Evolutionary conservation across 441 rosid species (phyloP), one percentile per base, ranked within the genome.

Genomic region (Populus tomentosa): DNA sequence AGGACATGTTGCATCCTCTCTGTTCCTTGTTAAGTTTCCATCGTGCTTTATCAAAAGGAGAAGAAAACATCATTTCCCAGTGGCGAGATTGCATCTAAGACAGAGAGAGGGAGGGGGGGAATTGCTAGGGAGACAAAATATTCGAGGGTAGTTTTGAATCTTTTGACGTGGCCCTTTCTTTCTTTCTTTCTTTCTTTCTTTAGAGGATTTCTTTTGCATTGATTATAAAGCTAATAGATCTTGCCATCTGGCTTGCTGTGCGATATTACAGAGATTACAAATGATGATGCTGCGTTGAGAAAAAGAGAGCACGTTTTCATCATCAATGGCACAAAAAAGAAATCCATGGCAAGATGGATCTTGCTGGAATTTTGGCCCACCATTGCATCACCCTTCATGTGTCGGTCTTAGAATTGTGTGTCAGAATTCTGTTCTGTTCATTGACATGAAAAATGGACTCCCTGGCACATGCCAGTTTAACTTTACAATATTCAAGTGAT

Each of bases 331-430:
- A 79, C 70, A 75, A 59, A 71, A 83, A 71, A 46, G 67, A 72
- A 53, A 75, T 46, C 70, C 62, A 66, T 16, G 6, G n/a, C 26
- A 59, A 61, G 81, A 32, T 71, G 82, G 80, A 79, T 70, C 59
- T 76, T n/a, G 84, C 84, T 83, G 84, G 76, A 83, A 73, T 21
- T 78, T 71, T 80, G 88, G 80, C 65, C 88, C 86, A 82, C 85
- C 69, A 33, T 35, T 14, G 8, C 72, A 70, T 69, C 73, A 71
- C 63, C 21, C 62, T 38, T 74, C 77, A 73, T 75, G 62, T 78
- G 78, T 73, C 70, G 72, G 59, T 68, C 36, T 7, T 64, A 11
- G 33, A 68, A n/a, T 4, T 40, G 23, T 11, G 18, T 69, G 64
- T 70, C 50, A 69, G 64, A 35, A 30, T 65, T 77, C 30, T 32